Evolutionary conservation across 2,329 filamentous ascomycete species (phyloP).

Genomic region (Penicillium hordei): DNA sequence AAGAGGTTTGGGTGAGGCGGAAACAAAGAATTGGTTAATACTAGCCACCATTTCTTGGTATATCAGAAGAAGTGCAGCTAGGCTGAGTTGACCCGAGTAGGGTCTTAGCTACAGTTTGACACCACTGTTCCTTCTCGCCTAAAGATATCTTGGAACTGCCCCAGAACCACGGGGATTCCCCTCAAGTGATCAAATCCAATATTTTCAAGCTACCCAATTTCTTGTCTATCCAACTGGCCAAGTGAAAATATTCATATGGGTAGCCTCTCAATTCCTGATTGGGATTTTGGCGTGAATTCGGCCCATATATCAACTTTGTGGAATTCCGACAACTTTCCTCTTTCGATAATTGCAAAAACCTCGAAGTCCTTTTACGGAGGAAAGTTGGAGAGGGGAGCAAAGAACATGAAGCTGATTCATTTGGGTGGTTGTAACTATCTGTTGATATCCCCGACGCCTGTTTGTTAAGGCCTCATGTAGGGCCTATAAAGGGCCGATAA

Average conservation of each 20-base stretch:
- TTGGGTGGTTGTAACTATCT: neutral
- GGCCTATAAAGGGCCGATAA: neutral
- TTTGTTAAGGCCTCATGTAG: neutral
- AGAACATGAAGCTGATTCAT: neutral
- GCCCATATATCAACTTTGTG: too few species aligned
- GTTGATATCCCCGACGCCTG: neutral
- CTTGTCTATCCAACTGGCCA: neutral
- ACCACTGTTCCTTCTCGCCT: neutral
- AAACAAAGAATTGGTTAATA: conserved; percentile 35
- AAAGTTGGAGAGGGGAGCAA: neutral
- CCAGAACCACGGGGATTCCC: neutral
- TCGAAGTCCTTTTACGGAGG: neutral
- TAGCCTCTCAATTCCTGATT: neutral
- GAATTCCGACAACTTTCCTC: neutral
- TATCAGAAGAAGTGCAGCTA: too few species aligned
- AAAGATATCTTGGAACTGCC: neutral
- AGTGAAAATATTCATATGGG: neutral
- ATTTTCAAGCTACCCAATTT: too few species aligned
- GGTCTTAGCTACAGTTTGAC: neutral
- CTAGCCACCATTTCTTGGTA: too few species aligned
- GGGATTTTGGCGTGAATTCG: neutral
- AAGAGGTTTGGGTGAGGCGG: conserved; percentile 39
- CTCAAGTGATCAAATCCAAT: neutral
- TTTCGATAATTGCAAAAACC: neutral
- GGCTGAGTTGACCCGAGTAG: neutral